Percentiles rank a stretch among this genome's conserved stretches.
These are phyloP conservation scores for Tuber brumale DNA, from an alignment of 495 filamentous ascomycete species.

Conservation along the genomic window DNA sequence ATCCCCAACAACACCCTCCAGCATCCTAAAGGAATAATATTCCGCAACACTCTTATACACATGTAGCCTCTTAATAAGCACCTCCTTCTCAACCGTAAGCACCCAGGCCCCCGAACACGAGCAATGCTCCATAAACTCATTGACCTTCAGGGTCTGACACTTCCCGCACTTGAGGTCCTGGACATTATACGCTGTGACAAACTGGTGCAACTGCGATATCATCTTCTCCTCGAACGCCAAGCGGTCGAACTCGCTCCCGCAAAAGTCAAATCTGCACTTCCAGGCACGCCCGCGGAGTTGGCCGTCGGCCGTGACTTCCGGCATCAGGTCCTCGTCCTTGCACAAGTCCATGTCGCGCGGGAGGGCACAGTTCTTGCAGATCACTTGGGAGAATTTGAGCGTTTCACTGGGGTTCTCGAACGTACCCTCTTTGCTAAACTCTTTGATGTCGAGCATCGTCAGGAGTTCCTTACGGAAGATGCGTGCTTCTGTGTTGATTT, in stretches of 20 bases:
- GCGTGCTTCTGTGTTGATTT: constrained; percentile 76
- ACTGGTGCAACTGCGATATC: constrained; percentile 65
- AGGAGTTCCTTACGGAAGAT: constrained; percentile 83
- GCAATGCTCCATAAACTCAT: constrained; percentile 97
- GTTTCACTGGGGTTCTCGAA: constrained; percentile 80
- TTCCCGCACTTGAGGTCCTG: constrained; percentile 84
- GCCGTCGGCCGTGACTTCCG: constrained; percentile 45
- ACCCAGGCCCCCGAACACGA: constrained; percentile 81
- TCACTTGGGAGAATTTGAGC: constrained; percentile 65
- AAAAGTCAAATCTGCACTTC: constrained; percentile 63
- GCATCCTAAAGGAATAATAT: constrained; percentile 72
- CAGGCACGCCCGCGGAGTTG: constrained; percentile 53
- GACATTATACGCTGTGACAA: constrained; percentile 71
- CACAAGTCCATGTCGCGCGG: constrained; percentile 87
- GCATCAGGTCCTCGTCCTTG: constrained; percentile 77
- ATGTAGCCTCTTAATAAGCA: constrained; percentile 57
- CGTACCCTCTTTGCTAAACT: constrained; percentile 78
- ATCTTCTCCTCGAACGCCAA: constrained; percentile 76
- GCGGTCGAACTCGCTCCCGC: constrained; percentile 65
- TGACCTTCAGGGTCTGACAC: constrained; percentile 61
- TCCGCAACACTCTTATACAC: constrained; percentile 68
- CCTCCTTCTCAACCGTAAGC: constrained; percentile 62
- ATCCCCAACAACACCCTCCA: constrained; percentile 64
- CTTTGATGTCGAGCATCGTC: constrained; percentile 80
- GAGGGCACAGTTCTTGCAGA: constrained; percentile 81